These are phyloP conservation scores for Grosmannia huntii DNA, from an alignment of 2,329 filamentous ascomycete genomes.

Conservation along the genomic window DNA sequence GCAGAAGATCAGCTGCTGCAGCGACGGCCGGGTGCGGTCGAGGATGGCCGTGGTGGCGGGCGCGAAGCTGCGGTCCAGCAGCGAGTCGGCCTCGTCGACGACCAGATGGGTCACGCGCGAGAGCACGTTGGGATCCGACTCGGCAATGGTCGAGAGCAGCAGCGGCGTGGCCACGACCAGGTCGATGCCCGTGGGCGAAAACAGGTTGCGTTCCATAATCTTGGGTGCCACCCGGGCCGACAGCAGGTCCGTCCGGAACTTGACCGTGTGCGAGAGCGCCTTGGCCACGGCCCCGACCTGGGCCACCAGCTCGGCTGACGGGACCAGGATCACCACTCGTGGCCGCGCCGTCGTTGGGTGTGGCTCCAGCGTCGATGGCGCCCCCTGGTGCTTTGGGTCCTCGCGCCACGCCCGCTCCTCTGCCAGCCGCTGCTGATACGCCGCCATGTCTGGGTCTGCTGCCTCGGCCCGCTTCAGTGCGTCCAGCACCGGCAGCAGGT, in stretches of 20 bases:
- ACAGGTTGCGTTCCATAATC: slow-evolving; percentile 75
- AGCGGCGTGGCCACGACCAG: slow-evolving; percentile 81
- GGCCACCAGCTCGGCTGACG: slow-evolving; percentile 79
- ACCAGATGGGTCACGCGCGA: slow-evolving; percentile 83
- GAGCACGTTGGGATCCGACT: slow-evolving; percentile 81
- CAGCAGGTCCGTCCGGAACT: slow-evolving; percentile 74
- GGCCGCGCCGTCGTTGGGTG: slow-evolving; percentile 68
- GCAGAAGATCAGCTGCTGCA: slow-evolving; percentile 81
- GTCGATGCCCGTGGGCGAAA: slow-evolving; percentile 70
- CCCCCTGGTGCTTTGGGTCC: slow-evolving; percentile 31
- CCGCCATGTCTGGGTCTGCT: slow-evolving; percentile 42
- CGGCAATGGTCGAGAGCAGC: slow-evolving; percentile 73
- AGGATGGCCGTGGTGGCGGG: slow-evolving; percentile 72
- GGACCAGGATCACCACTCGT: slow-evolving; percentile 73
- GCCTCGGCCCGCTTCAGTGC: slow-evolving; percentile 68
- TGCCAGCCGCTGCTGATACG: slow-evolving; percentile 41
- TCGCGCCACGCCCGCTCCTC: slow-evolving; percentile 44
- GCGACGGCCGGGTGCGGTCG: slow-evolving; percentile 65
- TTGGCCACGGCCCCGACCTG: slow-evolving; percentile 79
- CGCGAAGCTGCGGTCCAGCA: slow-evolving; percentile 86
- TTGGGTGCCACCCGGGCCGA: slow-evolving; percentile 64
- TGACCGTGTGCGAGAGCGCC: slow-evolving; percentile 67
- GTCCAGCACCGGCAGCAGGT: slow-evolving; percentile 74
- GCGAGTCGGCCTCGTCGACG: slow-evolving; percentile 89
- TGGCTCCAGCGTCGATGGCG: slow-evolving; percentile 46